Conservation (phyloP, 306 rosid genomes). For the Malus sieversii region DNA sequence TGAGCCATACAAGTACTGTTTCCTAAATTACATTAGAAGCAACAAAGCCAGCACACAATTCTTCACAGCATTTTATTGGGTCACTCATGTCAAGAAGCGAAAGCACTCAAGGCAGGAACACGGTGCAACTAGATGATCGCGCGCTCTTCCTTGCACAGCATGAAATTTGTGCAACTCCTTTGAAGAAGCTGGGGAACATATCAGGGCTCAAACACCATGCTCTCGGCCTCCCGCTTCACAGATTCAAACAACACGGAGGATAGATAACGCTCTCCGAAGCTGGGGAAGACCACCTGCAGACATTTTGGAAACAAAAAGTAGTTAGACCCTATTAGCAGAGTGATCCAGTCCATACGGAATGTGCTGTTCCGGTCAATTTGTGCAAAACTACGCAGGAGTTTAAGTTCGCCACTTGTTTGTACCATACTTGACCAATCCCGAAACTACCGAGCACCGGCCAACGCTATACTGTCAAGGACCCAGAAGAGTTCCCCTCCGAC, state of each 20-base stretch:
- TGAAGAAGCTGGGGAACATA: conserved; percentile 7
- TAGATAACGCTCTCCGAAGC: conserved; percentile 89
- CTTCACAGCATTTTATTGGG: conserved; percentile 2
- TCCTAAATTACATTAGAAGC: neutral
- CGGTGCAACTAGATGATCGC: conserved; percentile 4
- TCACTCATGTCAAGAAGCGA: neutral
- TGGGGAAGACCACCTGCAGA: conserved; percentile 62
- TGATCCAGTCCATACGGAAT: neutral
- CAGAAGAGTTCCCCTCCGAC: no score
- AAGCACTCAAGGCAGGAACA: conserved; percentile 6
- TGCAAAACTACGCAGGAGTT: neutral
- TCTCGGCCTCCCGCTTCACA: conserved; percentile 59
- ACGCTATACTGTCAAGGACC: no score
- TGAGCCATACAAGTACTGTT: neutral
- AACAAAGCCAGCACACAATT: neutral
- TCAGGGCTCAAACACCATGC: conserved; percentile 48
- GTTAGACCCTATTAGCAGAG: neutral
- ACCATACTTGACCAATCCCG: no score
- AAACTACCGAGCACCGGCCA: no score
- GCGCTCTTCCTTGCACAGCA: conserved; percentile 3
- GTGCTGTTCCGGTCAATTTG: neutral
- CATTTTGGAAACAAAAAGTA: conserved; percentile 8
- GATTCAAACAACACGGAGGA: conserved; percentile 67
- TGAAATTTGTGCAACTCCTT: neutral
- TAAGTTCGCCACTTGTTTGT: no score